Evolutionary conservation across 73 alveolate species (phyloP).

Genomic region (Symbiodinium natans): DNA sequence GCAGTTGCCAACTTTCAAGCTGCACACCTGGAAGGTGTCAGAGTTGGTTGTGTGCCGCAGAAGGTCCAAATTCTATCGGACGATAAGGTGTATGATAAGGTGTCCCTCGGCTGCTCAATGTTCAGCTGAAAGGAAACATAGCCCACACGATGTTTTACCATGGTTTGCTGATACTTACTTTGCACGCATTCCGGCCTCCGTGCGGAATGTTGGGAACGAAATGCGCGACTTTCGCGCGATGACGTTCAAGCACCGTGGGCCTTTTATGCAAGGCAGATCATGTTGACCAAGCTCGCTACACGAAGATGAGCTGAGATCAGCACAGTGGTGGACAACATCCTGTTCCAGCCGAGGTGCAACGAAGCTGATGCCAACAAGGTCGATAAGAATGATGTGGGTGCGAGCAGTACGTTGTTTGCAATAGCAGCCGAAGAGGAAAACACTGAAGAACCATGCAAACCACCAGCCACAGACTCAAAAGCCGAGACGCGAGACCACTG

Average conservation of each 20-base stretch:
- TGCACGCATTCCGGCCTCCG: too few species aligned
- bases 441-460: background rate
- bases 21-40: constrained; percentile 49
- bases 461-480: background rate
- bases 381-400: background rate
- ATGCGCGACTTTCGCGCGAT: constrained; percentile 87
- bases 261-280: background rate
- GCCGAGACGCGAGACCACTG: background rate
- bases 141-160: background rate
- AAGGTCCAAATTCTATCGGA: background rate
- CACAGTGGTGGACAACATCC: constrained; percentile 90
- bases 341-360: background rate
- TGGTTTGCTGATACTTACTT: too few species aligned
- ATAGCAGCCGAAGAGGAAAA: background rate
- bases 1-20: constrained; percentile 90
- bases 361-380: background rate
- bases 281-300: background rate
- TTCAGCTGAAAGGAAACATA: too few species aligned
- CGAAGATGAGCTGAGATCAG: background rate
- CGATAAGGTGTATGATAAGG: background rate
- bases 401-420: background rate
- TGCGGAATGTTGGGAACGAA: constrained; percentile 65
- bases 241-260: constrained; percentile 90
- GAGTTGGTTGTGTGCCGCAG: background rate
- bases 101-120: background rate